A percentile compares a stretch with the other conserved stretches of the same genome.
phyloP scores from a whole-genome alignment of 495 filamentous ascomycete species.

The Hypoxylon crocopeplum region DNA sequence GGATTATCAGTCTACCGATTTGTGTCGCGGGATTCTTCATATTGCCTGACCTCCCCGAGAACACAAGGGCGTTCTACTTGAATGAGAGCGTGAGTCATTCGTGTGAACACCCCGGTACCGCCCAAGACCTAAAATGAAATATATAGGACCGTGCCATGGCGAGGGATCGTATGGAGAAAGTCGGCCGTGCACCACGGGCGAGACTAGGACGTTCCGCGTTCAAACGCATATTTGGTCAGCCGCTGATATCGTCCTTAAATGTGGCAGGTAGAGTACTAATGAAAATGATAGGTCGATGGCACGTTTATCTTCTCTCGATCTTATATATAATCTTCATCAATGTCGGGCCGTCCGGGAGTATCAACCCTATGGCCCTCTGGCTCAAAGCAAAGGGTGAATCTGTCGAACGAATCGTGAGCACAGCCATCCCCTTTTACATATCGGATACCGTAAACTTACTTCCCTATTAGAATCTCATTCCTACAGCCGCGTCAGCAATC shows the following conservation, averaged over 20 bases:
- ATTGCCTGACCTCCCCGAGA: slow-evolving; percentile 51
- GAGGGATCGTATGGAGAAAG: slow-evolving; percentile 55
- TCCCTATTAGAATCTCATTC: slow-evolving; percentile 47
- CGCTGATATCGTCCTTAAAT: slow-evolving; percentile 7
- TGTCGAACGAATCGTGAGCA: slow-evolving; percentile 43
- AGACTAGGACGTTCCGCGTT: slow-evolving; percentile 56
- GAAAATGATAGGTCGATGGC: slow-evolving; percentile 47
- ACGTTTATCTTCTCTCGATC: slow-evolving; percentile 55
- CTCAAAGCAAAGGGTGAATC: slow-evolving; percentile 52
- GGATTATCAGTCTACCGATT: slow-evolving; percentile 55
- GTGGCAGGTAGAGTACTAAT: slow-evolving; percentile 5
- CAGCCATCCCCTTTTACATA: neutral
- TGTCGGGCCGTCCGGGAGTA: slow-evolving; percentile 33
- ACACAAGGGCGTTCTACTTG: slow-evolving; percentile 51
- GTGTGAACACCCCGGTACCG: neutral
- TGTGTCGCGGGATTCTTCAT: slow-evolving; percentile 52
- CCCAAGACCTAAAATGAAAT: neutral
- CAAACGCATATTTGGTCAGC: slow-evolving; percentile 58
- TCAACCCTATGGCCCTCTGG: slow-evolving; percentile 49
- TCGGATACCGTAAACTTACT: neutral
- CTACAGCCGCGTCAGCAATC: slow-evolving; percentile 50
- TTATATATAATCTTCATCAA: slow-evolving; percentile 49
- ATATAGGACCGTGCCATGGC: slow-evolving; percentile 54
- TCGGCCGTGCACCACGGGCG: slow-evolving; percentile 52
- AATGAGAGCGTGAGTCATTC: slow-evolving; percentile 42